Evolutionary conservation across 345 rosid genomes (phyloP).

Genomic region (Brassica cretica): DNA sequence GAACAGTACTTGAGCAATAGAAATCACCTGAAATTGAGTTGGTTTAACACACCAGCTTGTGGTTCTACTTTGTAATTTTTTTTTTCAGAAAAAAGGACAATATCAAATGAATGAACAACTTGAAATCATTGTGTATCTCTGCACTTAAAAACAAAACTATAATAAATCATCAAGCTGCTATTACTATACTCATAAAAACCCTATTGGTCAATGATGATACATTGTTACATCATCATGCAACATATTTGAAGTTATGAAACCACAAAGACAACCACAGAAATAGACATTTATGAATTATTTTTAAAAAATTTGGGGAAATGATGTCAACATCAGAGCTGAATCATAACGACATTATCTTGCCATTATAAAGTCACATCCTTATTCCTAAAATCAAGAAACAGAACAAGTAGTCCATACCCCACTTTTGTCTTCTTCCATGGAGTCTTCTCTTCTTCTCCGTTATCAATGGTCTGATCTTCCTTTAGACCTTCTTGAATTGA

Average conservation of each 20-base stretch:
- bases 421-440: slow-evolving; percentile 20
- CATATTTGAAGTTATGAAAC: background rate
- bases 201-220: slow-evolving; percentile 5
- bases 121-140: background rate
- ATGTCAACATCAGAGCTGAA: slow-evolving; percentile 31
- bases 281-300: slow-evolving; percentile 12
- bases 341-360: slow-evolving; percentile 21
- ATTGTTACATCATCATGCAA: background rate
- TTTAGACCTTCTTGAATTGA: slow-evolving; percentile 26
- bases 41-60: background rate
- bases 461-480: slow-evolving; percentile 34
- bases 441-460: slow-evolving; percentile 14
- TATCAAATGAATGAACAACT: background rate
- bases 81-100: background rate
- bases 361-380: slow-evolving; percentile 8
- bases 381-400: slow-evolving; percentile 24
- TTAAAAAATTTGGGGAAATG: background rate
- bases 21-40: background rate
- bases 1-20: background rate
- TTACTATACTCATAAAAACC: background rate
- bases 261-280: background rate
- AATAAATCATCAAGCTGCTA: background rate
- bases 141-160: background rate
- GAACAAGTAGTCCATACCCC: background rate
- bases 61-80: background rate